Conservation (phyloP, 75 land plant genomes). For the Picea glauca region DNA sequence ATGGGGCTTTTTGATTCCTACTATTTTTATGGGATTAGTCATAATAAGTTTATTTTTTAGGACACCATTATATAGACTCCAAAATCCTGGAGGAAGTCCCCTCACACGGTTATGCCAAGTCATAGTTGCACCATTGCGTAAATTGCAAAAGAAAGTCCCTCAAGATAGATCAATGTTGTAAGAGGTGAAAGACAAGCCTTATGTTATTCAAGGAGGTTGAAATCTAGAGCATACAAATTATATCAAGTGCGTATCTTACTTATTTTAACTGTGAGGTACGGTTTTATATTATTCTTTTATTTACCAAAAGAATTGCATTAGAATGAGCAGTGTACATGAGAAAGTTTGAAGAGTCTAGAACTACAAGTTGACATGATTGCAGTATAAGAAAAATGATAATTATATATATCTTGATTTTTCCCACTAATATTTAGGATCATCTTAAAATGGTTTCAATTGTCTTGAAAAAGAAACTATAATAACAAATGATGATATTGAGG, state of each 20-base stretch:
- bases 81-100: conserved; percentile 87
- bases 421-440: no score
- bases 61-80: conserved; percentile 60
- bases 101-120: conserved; percentile 76
- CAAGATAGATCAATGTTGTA: conserved; percentile 39
- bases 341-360: background rate
- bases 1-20: conserved; percentile 73
- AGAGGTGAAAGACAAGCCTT: conserved; percentile 47
- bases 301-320: background rate
- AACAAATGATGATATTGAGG: conserved; percentile 39
- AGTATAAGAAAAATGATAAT: background rate
- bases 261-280: background rate
- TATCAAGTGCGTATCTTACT: conserved; percentile 29
- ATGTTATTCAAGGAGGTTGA: conserved; percentile 72
- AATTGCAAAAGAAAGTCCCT: conserved; percentile 51
- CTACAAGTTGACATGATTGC: background rate
- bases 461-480: conserved; percentile 52
- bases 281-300: background rate
- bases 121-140: conserved; percentile 60
- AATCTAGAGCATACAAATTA: conserved; percentile 72
- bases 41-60: conserved; percentile 64
- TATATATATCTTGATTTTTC: background rate
- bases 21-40: conserved; percentile 65
- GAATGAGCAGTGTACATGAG: background rate
- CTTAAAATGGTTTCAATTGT: conserved; percentile 22